Conservation (phyloP, 306 rosid genomes). For the Ammopiptanthus mongolicus region DNA sequence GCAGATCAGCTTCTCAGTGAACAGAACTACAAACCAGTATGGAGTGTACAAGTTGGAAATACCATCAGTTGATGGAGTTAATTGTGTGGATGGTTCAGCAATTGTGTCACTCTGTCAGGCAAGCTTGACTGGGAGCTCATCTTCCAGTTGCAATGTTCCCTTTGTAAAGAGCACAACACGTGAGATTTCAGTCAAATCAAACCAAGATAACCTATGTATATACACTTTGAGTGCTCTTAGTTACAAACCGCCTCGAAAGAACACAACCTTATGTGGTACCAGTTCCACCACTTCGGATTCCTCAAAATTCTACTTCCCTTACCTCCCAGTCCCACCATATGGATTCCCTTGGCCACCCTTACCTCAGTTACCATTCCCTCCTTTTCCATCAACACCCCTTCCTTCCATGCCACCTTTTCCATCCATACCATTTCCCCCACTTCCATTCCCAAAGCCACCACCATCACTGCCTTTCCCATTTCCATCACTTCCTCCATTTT, state of each 20-base stretch:
- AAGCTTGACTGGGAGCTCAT: slow-evolving; percentile 37
- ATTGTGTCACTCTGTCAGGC: slow-evolving; percentile 58
- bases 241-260: slow-evolving; percentile 48
- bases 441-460: background rate
- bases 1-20: slow-evolving; percentile 47
- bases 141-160: slow-evolving; percentile 50
- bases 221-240: slow-evolving; percentile 56
- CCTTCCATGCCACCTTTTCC: slow-evolving; percentile 30
- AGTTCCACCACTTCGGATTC: slow-evolving; percentile 21
- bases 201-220: slow-evolving; percentile 55
- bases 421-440: background rate
- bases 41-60: slow-evolving; percentile 57
- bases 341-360: slow-evolving; percentile 39
- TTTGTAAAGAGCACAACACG: slow-evolving; percentile 31
- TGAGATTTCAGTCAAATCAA: slow-evolving; percentile 51
- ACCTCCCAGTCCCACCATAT: slow-evolving; percentile 41
- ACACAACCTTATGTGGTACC: slow-evolving; percentile 38
- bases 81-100: slow-evolving; percentile 45
- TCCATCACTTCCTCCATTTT: slow-evolving; percentile 10
- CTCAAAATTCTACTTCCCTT: slow-evolving; percentile 48
- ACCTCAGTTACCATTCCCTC: no score
- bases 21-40: slow-evolving; percentile 49
- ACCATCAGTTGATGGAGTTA: slow-evolving; percentile 56
- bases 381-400: slow-evolving; percentile 12
- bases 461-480: slow-evolving; percentile 9